Base-by-base conservation (phyloP, 2,329 filamentous ascomycete species). In the Beauveria sp. region DNA sequence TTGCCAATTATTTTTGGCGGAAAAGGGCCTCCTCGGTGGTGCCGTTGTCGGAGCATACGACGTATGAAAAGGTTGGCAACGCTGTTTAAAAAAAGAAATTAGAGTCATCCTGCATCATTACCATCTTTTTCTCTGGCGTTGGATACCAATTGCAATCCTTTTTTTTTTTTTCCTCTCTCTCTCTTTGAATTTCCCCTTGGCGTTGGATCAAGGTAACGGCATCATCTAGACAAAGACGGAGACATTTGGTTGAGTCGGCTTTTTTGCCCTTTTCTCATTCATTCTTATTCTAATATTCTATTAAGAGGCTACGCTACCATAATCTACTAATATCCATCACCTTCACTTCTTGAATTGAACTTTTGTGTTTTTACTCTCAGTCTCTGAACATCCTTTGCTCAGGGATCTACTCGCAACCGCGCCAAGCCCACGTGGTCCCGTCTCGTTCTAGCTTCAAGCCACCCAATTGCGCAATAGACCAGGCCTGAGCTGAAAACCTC, bases 1-100 rank as follows among this genome's bases (percentile, higher is more conserved):
- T 57, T 7, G 20, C n/a, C 43, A 63, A 63, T 16, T 63, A 63
- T 49, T 63, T 63, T 60, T 63, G 61, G 61, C 53, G 54, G 24
- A 43, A 31, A 51, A 63, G 31, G 20, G n/a, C 24, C 26, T 42
- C 48, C 5, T 38, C 34, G 12, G 5, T 5, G 34, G 22, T 24
- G 24, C 51, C 43, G 1, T 16, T 24, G 22, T 14, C 38, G 3
- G 48, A 60, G 3, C 61, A 60, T 31, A 28, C 40, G 8, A 42
- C 40, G 20, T 63, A 63, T 20, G 55, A 54, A 48, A 63, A 63
- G 42, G 56, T 63, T 18, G 56, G 61, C 38, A 51, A 53, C 9
- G 38, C 60, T 26, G 60, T 58, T 40, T 58, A 2, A 38, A 20
- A 20, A 50, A 45, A 24, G 1, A 10, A 28, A 5, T 60, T 50